Conservation (phyloP, 352 stramenopile species). For the Phytophthora hybrid region DNA sequence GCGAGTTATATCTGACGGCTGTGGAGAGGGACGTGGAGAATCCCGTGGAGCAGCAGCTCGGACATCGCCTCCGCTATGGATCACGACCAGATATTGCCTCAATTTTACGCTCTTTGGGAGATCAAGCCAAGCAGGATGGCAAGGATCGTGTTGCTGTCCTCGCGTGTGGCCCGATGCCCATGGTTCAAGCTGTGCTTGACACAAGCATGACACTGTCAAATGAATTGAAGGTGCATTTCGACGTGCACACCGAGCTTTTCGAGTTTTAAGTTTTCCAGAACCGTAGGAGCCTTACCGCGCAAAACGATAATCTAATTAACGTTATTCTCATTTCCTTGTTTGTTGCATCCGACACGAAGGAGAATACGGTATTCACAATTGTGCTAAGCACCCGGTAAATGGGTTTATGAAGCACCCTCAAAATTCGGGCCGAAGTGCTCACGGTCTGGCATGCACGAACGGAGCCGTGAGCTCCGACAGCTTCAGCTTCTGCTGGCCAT, state of each 20-base stretch:
- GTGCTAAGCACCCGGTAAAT: too few species aligned
- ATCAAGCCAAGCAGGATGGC: slow-evolving; percentile 26
- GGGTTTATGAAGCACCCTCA: too few species aligned
- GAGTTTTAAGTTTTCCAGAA: slow-evolving; percentile 26
- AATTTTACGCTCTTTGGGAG: slow-evolving; percentile 34
- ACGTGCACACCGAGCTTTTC: slow-evolving; percentile 47
- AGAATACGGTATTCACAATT: too few species aligned
- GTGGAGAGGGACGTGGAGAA: slow-evolving; percentile 31
- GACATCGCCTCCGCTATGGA: slow-evolving; percentile 27
- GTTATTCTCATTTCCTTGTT: background rate
- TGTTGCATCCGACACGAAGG: too few species aligned
- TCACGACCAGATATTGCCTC: slow-evolving; percentile 26
- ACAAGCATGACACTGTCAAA: slow-evolving; percentile 27
- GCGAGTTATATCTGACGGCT: slow-evolving; percentile 36
- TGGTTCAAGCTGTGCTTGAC: slow-evolving; percentile 33
- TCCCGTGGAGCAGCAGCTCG: slow-evolving; percentile 31
- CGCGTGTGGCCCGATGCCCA: slow-evolving; percentile 42
- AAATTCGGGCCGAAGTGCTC: background rate
- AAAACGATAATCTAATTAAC: too few species aligned
- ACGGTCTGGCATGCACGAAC: slow-evolving; percentile 13
- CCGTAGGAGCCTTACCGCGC: background rate
- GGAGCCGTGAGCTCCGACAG: slow-evolving; percentile 20
- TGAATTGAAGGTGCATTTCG: slow-evolving; percentile 37
- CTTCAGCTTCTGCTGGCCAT: slow-evolving; percentile 20
- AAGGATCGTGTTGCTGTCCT: slow-evolving; percentile 45